Evolutionary conservation across 2,329 filamentous ascomycete species (phyloP).

Genomic region (Exutisphaerella laricina): DNA sequence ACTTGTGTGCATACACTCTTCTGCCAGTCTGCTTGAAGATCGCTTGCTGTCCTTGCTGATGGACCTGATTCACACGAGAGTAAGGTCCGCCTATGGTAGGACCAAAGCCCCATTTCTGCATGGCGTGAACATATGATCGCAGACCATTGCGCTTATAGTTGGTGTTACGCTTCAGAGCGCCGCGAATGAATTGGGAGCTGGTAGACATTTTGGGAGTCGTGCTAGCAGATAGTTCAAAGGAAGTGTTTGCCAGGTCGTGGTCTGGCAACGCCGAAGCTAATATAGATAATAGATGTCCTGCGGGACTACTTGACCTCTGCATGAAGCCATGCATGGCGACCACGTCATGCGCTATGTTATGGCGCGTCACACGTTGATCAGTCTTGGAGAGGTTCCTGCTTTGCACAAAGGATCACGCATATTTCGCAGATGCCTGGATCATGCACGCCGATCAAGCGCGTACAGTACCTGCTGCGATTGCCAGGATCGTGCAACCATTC

Average conservation of each 20-base stretch:
- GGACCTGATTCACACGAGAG: slow-evolving; percentile 45
- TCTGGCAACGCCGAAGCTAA: neutral
- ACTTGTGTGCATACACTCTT: slow-evolving; percentile 30
- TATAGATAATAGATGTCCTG: too few relatives aligned
- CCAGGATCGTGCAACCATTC: neutral
- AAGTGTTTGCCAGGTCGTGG: neutral
- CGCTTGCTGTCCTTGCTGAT: slow-evolving; percentile 43
- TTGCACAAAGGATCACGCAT: too few relatives aligned
- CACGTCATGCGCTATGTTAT: neutral
- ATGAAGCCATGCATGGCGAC: neutral
- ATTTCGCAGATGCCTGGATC: neutral
- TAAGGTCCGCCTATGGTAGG: slow-evolving; percentile 61
- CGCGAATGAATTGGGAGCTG: slow-evolving; percentile 18
- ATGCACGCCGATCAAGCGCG: neutral
- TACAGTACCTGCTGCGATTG: neutral
- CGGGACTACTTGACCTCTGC: too few relatives aligned
- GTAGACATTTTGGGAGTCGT: slow-evolving; percentile 3
- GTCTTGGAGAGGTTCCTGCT: neutral
- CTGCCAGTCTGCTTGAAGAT: slow-evolving; percentile 36
- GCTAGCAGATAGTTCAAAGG: neutral
- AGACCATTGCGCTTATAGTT: slow-evolving; percentile 27
- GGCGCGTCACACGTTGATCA: slow-evolving; percentile 1
- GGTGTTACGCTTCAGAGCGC: slow-evolving; percentile 26
- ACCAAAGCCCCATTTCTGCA: slow-evolving; percentile 44
- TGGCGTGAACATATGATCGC: slow-evolving; percentile 29